phyloP scores from a whole-genome alignment of 805 yeast species.

The Pichia heedii region DNA sequence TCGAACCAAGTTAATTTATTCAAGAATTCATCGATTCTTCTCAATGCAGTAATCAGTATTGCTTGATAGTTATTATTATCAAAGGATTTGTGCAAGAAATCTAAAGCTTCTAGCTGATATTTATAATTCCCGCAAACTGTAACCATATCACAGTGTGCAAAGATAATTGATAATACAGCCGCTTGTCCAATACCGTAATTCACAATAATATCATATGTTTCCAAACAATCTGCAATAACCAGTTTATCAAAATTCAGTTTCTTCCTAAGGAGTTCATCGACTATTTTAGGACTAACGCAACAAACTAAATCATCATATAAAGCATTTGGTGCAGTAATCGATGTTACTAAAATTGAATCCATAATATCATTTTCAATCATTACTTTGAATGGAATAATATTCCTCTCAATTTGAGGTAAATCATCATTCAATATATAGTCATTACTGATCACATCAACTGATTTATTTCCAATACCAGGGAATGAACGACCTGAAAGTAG shows the following conservation, averaged over 20 bases:
- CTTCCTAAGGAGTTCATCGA: conserved; percentile 40
- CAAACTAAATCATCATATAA: conserved; percentile 55
- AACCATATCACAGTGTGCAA: conserved; percentile 56
- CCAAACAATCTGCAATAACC: conserved; percentile 50
- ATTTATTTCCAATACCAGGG: conserved; percentile 57
- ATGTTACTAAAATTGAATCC: conserved; percentile 54
- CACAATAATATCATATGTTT: conserved; percentile 51
- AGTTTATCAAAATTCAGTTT: conserved; percentile 47
- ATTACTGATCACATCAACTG: conserved; percentile 46
- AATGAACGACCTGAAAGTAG: conserved; percentile 52
- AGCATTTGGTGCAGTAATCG: conserved; percentile 53
- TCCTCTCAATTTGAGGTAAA: conserved; percentile 40
- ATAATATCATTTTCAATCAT: conserved; percentile 36
- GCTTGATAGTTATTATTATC: conserved; percentile 34
- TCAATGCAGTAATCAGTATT: conserved; percentile 31
- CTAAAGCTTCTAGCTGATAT: conserved; percentile 48
- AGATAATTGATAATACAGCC: conserved; percentile 42
- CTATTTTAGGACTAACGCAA: conserved; percentile 44
- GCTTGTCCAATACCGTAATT: conserved; percentile 58
- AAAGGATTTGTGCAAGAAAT: conserved; percentile 26
- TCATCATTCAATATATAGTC: conserved; percentile 50
- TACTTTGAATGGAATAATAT: conserved; percentile 43
- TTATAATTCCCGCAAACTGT: conserved; percentile 49
- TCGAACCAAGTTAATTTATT: conserved; percentile 34
- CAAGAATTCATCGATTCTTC: conserved; percentile 37